Evolutionary conservation across 805 yeast species (phyloP).

Genomic region (Nematodospora valgi): DNA sequence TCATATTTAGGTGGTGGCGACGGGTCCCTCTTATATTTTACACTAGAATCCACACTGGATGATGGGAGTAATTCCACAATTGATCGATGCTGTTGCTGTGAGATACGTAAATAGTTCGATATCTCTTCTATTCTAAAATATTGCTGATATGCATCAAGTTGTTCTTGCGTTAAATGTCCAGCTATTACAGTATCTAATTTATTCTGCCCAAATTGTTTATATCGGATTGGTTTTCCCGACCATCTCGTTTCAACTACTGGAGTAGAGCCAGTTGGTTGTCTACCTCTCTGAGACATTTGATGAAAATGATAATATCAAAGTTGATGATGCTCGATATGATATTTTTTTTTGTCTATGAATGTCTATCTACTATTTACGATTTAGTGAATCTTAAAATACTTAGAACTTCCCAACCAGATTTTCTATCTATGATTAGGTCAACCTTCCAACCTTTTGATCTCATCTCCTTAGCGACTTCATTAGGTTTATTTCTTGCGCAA

Average conservation of each 20-base stretch:
- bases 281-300: conserved; percentile 8
- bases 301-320: conserved; percentile 1
- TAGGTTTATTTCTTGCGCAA: conserved; percentile 88
- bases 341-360: conserved; percentile 1
- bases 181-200: conserved; percentile 34
- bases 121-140: conserved; percentile 79
- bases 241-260: conserved; percentile 22
- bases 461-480: conserved; percentile 51
- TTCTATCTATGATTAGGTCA: conserved; percentile 55
- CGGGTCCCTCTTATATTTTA: conserved; percentile 54
- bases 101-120: conserved; percentile 47
- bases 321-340: not conserved
- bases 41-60: conserved; percentile 19
- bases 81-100: conserved; percentile 25
- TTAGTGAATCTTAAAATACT: conserved; percentile 61
- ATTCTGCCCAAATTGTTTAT: conserved; percentile 17
- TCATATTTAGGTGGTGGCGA: conserved; percentile 96
- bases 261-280: conserved; percentile 3
- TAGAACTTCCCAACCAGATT: conserved; percentile 95
- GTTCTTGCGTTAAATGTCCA: conserved; percentile 59
- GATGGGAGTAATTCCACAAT: conserved; percentile 51
- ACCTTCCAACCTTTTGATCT: conserved; percentile 49
- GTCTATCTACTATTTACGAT: not conserved
- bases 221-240: conserved; percentile 31
- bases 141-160: conserved; percentile 68